A percentile compares a stretch with the other conserved stretches of the same genome.
These are phyloP conservation scores for Lepidium didymum DNA, from an alignment of 345 rosid genomes.

Conservation along the genomic window DNA sequence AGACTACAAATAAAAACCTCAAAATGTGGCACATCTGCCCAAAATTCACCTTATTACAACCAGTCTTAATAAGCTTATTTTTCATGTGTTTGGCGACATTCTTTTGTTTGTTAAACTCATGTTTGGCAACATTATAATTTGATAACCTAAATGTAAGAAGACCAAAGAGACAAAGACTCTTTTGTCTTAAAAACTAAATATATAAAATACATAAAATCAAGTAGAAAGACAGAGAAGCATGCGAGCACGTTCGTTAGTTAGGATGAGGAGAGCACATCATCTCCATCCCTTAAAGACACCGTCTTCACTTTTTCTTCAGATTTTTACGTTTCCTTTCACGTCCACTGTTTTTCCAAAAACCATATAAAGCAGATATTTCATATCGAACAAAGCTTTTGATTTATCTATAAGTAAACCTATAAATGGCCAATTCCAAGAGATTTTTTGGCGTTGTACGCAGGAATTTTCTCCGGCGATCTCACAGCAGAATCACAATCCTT, in stretches of 20 bases:
- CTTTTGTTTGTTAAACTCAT: too few relatives aligned
- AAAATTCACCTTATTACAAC: too few relatives aligned
- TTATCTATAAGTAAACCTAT: neutral
- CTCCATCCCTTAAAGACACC: slow-evolving; percentile 24
- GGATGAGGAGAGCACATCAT: slow-evolving; percentile 32
- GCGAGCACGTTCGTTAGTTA: slow-evolving; percentile 29
- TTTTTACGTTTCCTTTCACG: slow-evolving; percentile 19
- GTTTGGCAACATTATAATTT: too few relatives aligned
- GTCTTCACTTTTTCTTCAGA: slow-evolving; percentile 17
- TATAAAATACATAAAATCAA: slow-evolving; percentile 6
- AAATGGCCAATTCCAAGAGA: slow-evolving; percentile 23
- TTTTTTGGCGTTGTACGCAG: slow-evolving; percentile 21
- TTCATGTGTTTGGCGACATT: too few relatives aligned
- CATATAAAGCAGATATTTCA: too few relatives aligned
- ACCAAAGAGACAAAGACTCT: neutral
- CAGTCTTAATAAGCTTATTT: too few relatives aligned
- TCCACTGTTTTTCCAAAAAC: neutral
- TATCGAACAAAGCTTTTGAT: too few relatives aligned
- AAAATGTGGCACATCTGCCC: too few relatives aligned
- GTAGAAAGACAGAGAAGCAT: slow-evolving; percentile 20
- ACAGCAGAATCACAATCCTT: slow-evolving; percentile 18
- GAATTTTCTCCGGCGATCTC: slow-evolving; percentile 23
- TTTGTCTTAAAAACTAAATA: slow-evolving; percentile 6
- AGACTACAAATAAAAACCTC: too few relatives aligned
- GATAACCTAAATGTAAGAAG: too few relatives aligned